Evolutionary conservation across 805 yeast species (phyloP).

Genomic region (Myxozyma kluyveri): DNA sequence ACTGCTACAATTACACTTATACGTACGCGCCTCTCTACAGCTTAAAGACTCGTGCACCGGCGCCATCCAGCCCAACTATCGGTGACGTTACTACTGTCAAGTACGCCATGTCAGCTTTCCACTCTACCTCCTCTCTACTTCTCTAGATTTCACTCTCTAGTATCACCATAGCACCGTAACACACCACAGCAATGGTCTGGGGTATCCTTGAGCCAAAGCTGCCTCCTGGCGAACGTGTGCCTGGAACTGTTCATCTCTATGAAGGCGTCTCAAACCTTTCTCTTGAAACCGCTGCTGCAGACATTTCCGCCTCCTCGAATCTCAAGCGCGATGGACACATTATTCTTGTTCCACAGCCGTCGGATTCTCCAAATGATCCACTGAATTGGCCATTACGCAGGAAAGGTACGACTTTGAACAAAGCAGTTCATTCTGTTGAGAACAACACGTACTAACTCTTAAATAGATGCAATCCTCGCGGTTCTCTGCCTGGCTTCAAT

Average conservation of each 20-base stretch:
- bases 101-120: neutral
- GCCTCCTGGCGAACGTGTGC: constrained; percentile 10
- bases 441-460: too few relatives aligned
- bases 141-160: neutral
- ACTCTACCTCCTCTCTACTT: neutral
- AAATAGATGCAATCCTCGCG: constrained; percentile 14
- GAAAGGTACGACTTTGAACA: constrained; percentile 12
- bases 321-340: constrained; percentile 47
- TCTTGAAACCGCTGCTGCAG: constrained; percentile 6
- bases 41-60: too few relatives aligned
- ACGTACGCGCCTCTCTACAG: too few relatives aligned
- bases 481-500: constrained; percentile 26
- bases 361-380: constrained; percentile 68
- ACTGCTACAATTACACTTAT: neutral
- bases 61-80: too few relatives aligned
- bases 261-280: constrained; percentile 4
- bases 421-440: neutral
- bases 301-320: neutral
- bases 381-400: constrained; percentile 53
- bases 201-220: constrained; percentile 25
- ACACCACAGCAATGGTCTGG: constrained; percentile 11
- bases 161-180: neutral
- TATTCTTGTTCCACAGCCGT: constrained; percentile 63
- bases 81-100: neutral
- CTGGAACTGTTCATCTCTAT: constrained; percentile 24